These are phyloP conservation scores for Claviceps pusilla DNA, from an alignment of 2,329 filamentous ascomycete genomes.

Conservation along the genomic window DNA sequence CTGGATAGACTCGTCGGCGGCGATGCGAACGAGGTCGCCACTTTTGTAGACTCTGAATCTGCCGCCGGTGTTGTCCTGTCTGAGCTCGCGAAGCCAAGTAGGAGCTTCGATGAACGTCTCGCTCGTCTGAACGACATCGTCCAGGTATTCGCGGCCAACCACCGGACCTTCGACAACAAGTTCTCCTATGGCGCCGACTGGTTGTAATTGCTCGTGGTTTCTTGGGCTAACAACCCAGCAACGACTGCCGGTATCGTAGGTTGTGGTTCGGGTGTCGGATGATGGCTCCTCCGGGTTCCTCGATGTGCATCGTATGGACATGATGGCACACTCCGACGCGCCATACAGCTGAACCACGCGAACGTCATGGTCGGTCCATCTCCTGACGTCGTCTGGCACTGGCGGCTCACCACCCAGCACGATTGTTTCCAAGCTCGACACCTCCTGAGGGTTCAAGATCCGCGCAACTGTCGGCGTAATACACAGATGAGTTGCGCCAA, in stretches of 20 bases:
- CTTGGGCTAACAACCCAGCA: background rate
- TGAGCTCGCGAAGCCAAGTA: background rate
- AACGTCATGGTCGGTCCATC: background rate
- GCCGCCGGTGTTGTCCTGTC: too few species aligned
- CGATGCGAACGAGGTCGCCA: background rate
- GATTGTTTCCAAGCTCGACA: constrained; percentile 1
- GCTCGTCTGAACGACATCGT: background rate
- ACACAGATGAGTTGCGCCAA: constrained; percentile 1
- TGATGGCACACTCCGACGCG: background rate
- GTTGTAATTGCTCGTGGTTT: background rate
- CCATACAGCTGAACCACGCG: background rate
- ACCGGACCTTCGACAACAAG: background rate
- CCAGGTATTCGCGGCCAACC: background rate
- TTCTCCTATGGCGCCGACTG: constrained; percentile 1
- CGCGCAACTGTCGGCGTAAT: constrained; percentile 8
- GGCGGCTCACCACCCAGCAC: constrained; percentile 3
- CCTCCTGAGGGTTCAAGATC: background rate
- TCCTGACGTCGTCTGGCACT: background rate
- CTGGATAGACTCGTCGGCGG: background rate
- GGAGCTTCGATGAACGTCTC: background rate
- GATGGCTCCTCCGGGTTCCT: too few species aligned
- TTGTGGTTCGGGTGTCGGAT: background rate
- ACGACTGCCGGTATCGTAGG: background rate
- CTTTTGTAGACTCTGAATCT: background rate
- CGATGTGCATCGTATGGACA: background rate